These are phyloP conservation scores for Meripilus lineatus DNA, from an alignment of 1,284 basidiomycete genomes.

Conservation along the genomic window DNA sequence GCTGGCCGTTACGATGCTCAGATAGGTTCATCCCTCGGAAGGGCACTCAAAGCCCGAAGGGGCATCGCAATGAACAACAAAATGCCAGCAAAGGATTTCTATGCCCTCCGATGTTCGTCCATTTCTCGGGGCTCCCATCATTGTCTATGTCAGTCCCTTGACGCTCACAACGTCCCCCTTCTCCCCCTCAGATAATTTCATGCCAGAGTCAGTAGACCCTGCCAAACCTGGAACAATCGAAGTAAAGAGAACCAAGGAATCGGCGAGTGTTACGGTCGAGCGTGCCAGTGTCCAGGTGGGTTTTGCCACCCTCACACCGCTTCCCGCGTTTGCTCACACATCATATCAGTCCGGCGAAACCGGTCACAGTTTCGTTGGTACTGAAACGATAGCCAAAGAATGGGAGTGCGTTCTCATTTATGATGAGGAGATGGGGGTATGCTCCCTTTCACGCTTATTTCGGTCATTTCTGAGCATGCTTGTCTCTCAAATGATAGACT, in stretches of 20 bases:
- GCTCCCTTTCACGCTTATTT: neutral
- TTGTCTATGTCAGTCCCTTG: constrained; percentile 1
- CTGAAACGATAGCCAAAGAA: constrained; percentile 54
- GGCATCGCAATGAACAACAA: constrained; percentile 31
- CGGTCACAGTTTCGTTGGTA: constrained; percentile 51
- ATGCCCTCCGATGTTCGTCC: constrained; percentile 68
- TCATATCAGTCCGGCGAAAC: constrained; percentile 38
- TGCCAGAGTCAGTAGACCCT: constrained; percentile 62
- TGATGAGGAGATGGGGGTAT: constrained; percentile 63
- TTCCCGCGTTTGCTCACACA: constrained; percentile 1
- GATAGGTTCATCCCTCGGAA: constrained; percentile 52
- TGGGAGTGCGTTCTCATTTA: constrained; percentile 73
- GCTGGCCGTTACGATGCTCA: constrained; percentile 47
- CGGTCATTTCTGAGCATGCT: constrained; percentile 2
- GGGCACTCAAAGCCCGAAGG: constrained; percentile 53
- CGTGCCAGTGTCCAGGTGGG: constrained; percentile 57
- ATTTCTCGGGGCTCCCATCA: no score
- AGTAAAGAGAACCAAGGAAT: constrained; percentile 45
- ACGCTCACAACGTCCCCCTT: neutral
- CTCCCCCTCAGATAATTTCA: constrained; percentile 57
- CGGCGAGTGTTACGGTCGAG: constrained; percentile 50
- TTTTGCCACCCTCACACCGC: constrained; percentile 6
- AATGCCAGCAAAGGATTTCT: constrained; percentile 60
- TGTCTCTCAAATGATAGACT: constrained; percentile 35
- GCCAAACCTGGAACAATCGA: constrained; percentile 60